Evolutionary conservation across 208 protist genomes (phyloP).

Genomic region (Lotmaria passim): DNA sequence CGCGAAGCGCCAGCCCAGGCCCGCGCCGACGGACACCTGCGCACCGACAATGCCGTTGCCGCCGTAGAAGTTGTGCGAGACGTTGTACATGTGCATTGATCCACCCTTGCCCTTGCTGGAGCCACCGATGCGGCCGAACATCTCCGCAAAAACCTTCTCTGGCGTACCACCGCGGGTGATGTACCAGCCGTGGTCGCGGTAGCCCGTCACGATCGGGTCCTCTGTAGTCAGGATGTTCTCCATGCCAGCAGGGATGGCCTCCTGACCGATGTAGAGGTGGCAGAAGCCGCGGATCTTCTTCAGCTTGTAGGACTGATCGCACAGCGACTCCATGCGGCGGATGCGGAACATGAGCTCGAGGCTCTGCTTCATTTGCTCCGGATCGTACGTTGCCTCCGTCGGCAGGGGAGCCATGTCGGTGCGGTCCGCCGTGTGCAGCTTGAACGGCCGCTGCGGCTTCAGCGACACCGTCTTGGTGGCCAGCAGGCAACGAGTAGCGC

Average conservation of each 20-base stretch:
- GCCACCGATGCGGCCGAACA: slow-evolving; percentile 85
- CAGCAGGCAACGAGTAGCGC: slow-evolving; percentile 60
- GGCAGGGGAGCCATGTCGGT: slow-evolving; percentile 74
- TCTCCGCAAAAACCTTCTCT: slow-evolving; percentile 92
- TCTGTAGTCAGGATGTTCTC: slow-evolving; percentile 88
- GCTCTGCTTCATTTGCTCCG: slow-evolving; percentile 72
- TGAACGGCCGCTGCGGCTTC: slow-evolving; percentile 76
- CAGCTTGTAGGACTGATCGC: slow-evolving; percentile 97
- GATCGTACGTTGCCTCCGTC: slow-evolving; percentile 75
- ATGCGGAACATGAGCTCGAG: slow-evolving; percentile 93
- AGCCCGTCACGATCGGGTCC: slow-evolving; percentile 96
- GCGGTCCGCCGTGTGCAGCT: slow-evolving; percentile 69
- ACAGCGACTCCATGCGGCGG: slow-evolving; percentile 94
- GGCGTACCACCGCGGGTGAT: slow-evolving; percentile 91
- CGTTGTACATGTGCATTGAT: slow-evolving; percentile 98
- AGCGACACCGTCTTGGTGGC: slow-evolving; percentile 76
- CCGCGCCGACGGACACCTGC: slow-evolving; percentile 95
- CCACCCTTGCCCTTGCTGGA: slow-evolving; percentile 96
- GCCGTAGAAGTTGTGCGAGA: slow-evolving; percentile 95
- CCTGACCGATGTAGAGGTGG: slow-evolving; percentile 98
- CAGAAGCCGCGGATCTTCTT: slow-evolving; percentile 98
- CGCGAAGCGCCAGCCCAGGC: slow-evolving; percentile 92
- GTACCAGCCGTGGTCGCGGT: slow-evolving; percentile 96
- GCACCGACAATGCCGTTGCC: slow-evolving; percentile 99
- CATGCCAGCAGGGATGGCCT: slow-evolving; percentile 95